Conservation (phyloP, 331 rosid genomes). For the Malus hybrid region DNA sequence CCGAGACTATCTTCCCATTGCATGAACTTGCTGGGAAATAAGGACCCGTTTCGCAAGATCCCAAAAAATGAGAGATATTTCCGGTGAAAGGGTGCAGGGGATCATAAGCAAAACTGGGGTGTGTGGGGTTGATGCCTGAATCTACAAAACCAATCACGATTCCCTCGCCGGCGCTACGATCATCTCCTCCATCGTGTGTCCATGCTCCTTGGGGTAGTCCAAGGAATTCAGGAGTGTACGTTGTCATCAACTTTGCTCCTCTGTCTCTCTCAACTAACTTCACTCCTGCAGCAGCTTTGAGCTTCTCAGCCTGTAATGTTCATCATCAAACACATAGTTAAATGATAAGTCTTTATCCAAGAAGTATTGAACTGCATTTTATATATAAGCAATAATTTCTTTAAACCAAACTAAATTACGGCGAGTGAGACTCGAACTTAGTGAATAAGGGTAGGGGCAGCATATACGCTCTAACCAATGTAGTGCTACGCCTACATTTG, state of each 20-base stretch:
- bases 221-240: constrained; percentile 67
- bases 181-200: constrained; percentile 43
- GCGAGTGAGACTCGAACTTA: background rate
- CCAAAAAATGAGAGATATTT: constrained; percentile 39
- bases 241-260: constrained; percentile 68
- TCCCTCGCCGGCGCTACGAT: constrained; percentile 56
- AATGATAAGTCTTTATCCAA: background rate
- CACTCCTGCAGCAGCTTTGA: constrained; percentile 36
- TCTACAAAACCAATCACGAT: constrained; percentile 77
- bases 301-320: constrained; percentile 50
- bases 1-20: constrained; percentile 69
- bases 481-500: background rate
- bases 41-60: constrained; percentile 61
- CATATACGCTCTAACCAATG: background rate
- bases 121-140: constrained; percentile 68
- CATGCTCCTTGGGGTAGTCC: constrained; percentile 36
- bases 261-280: constrained; percentile 72
- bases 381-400: too few species aligned
- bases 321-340: background rate
- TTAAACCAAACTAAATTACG: too few species aligned
- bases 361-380: background rate
- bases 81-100: constrained; percentile 30
- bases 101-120: constrained; percentile 64
- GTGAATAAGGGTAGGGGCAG: background rate
- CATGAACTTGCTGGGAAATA: constrained; percentile 48